Evolutionary conservation across 208 protist genomes (phyloP).

Genomic region (Trypanosoma lewisi): DNA sequence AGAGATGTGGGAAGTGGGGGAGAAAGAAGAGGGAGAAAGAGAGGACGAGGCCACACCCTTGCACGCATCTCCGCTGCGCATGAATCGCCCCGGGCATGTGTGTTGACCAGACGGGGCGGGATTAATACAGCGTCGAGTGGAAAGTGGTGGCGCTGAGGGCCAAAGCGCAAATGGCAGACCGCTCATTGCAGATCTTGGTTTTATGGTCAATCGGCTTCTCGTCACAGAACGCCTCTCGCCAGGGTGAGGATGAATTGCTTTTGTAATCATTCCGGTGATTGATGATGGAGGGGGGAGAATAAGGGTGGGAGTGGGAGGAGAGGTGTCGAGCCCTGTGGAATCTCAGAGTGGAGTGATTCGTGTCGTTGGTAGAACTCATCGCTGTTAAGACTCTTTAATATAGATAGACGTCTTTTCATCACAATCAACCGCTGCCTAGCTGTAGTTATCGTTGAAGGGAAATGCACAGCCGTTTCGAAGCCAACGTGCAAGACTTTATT

Average conservation of each 20-base stretch:
- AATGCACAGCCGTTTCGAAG: too few relatives aligned
- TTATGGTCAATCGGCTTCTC: constrained; percentile 58
- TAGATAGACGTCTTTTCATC: background rate
- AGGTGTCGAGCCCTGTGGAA: background rate
- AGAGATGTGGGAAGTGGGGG: too few relatives aligned
- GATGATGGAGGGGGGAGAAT: background rate
- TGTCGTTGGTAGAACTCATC: constrained; percentile 6
- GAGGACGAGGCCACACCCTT: background rate
- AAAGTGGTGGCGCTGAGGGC: background rate
- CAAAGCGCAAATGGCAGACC: too few relatives aligned
- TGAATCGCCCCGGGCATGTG: constrained; percentile 29
- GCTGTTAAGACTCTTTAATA: background rate
- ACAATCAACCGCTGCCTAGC: background rate
- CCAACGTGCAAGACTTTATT: too few relatives aligned
- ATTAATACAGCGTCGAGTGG: constrained; percentile 30
- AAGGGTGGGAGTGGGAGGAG: constrained; percentile 6
- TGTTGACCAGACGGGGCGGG: constrained; percentile 17
- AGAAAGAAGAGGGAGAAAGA: too few relatives aligned
- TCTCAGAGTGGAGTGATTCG: constrained; percentile 50
- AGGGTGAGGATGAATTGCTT: constrained; percentile 51
- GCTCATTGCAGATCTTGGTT: constrained; percentile 86
- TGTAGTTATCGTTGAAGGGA: too few relatives aligned
- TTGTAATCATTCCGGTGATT: constrained; percentile 33
- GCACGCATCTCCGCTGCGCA: constrained; percentile 23
- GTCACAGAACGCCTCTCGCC: constrained; percentile 48